These are phyloP conservation scores for Pseudogymnoascus sp. DNA, from an alignment of 2,329 filamentous ascomycete species.

Conservation along the genomic window DNA sequence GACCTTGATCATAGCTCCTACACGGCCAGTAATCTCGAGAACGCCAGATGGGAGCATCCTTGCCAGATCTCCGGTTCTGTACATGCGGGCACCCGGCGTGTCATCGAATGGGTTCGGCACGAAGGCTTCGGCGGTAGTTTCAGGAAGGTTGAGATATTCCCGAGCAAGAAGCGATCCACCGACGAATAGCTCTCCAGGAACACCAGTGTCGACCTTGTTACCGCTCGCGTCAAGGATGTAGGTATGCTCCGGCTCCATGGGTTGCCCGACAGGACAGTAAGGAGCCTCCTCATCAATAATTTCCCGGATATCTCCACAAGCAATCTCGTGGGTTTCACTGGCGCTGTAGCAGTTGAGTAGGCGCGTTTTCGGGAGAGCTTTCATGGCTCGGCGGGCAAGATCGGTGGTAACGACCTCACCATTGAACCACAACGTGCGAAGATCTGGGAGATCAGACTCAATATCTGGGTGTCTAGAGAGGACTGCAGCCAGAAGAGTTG, in stretches of 20 bases:
- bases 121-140: conserved; percentile 68
- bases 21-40: conserved; percentile 77
- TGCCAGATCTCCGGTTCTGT: conserved; percentile 81
- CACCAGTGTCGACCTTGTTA: conserved; percentile 52
- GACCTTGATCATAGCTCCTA: conserved; percentile 84
- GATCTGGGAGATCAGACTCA: conserved; percentile 51
- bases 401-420: conserved; percentile 77
- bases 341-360: conserved; percentile 76
- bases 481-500: conserved; percentile 67
- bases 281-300: conserved; percentile 56
- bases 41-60: conserved; percentile 70
- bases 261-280: conserved; percentile 67
- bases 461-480: conserved; percentile 62
- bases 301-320: conserved; percentile 64
- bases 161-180: conserved; percentile 66
- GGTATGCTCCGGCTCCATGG: conserved; percentile 57
- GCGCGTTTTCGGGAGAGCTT: conserved; percentile 57
- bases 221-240: conserved; percentile 67
- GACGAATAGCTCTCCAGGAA: conserved; percentile 65
- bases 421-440: conserved; percentile 70
- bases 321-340: conserved; percentile 54
- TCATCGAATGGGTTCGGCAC: conserved; percentile 55
- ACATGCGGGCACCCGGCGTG: conserved; percentile 56
- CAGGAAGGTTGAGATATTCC: conserved; percentile 72
- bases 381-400: conserved; percentile 53